A percentile compares a stretch with the other conserved stretches of the same genome.
Evolutionary conservation across 2,329 filamentous ascomycete genomes (phyloP).

Genomic region (Talaromyces rugulosus): DNA sequence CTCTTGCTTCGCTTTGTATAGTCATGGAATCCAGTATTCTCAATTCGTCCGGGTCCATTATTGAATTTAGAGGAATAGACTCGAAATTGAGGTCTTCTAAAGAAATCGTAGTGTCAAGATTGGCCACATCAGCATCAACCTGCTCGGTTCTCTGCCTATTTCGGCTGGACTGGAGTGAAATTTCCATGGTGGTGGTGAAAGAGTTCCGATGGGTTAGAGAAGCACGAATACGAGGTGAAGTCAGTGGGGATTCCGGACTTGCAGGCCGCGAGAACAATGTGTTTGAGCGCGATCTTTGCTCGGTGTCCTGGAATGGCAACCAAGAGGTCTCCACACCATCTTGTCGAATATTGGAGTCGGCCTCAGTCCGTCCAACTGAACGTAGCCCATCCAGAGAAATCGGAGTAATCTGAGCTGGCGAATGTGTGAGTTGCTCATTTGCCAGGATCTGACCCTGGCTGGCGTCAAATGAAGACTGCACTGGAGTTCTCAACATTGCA

Average conservation of each 20-base stretch:
- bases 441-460: conserved; percentile 21
- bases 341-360: conserved; percentile 11
- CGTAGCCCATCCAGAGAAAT: conserved; percentile 27
- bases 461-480: not conserved
- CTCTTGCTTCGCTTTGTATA: not conserved
- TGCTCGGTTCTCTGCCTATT: conserved; percentile 15
- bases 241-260: conserved; percentile 36
- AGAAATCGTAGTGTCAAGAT: not conserved
- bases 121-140: conserved; percentile 4
- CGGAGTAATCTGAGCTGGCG: conserved; percentile 33
- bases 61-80: not conserved
- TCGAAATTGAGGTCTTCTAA: not conserved
- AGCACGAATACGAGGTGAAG: conserved; percentile 39
- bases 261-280: conserved; percentile 38
- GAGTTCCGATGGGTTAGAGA: conserved; percentile 41
- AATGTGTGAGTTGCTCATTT: conserved; percentile 35
- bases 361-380: conserved; percentile 19
- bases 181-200: conserved; percentile 42
- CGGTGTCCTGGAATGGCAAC: conserved; percentile 16
- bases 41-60: too few species aligned
- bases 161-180: conserved; percentile 36
- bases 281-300: conserved; percentile 33
- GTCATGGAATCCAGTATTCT: not conserved
- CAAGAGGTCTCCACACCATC: conserved; percentile 11
- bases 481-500: not conserved